phyloP scores from a whole-genome alignment of 495 filamentous ascomycete genomes.

The Daldinia caldariorum region DNA sequence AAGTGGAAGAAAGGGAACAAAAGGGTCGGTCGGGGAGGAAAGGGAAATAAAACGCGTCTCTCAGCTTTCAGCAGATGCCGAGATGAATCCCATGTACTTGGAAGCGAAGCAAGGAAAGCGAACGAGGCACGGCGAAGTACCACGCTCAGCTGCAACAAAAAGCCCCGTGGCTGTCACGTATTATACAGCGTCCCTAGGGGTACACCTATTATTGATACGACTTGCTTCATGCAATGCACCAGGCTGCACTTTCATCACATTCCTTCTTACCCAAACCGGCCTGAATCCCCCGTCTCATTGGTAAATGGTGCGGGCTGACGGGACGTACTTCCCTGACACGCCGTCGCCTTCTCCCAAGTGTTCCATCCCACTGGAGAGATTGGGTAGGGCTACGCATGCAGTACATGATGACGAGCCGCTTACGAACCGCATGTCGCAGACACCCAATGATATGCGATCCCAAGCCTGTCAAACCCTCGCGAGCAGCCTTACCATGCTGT shows the following conservation, averaged over 20 bases:
- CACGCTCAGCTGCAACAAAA: constrained; percentile 34
- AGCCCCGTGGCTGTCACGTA: constrained; percentile 6
- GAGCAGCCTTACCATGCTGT: constrained; percentile 37
- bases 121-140: constrained; percentile 4
- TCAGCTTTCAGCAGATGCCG: constrained; percentile 33
- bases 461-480: constrained; percentile 23
- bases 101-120: constrained; percentile 12
- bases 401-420: constrained; percentile 42
- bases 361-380: constrained; percentile 37
- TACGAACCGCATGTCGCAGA: constrained; percentile 24
- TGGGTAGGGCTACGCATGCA: constrained; percentile 28
- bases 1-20: not conserved
- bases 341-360: constrained; percentile 12
- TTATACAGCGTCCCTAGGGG: not conserved
- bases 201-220: constrained; percentile 10
- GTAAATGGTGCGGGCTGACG: constrained; percentile 36
- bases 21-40: not conserved
- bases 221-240: constrained; percentile 39
- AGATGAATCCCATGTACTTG: constrained; percentile 16
- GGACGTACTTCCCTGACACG: constrained; percentile 28
- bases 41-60: constrained; percentile 23
- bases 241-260: constrained; percentile 36
- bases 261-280: constrained; percentile 43
- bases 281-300: constrained; percentile 31
- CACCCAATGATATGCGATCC: constrained; percentile 30